A percentile compares a stretch with the other conserved stretches of the same genome.
Evolutionary conservation across 2,329 filamentous ascomycete species (phyloP).

Genomic region (Clarireedia sp.): DNA sequence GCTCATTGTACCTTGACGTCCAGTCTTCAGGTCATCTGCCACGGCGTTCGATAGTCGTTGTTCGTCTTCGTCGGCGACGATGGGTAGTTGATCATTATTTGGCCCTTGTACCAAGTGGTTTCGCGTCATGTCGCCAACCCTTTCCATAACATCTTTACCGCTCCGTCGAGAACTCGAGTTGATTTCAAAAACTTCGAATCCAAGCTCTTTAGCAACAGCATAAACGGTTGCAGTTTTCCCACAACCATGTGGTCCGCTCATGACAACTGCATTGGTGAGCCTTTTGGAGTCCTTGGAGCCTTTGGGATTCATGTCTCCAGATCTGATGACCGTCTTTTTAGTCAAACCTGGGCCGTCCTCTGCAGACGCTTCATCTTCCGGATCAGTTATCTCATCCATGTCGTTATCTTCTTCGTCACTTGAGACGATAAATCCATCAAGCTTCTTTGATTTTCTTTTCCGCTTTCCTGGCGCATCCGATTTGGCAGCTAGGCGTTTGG

Average conservation of each 20-base stretch:
- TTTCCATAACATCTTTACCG: constrained; percentile 84
- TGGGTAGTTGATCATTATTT: constrained; percentile 26
- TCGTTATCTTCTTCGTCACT: constrained; percentile 67
- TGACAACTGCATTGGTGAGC: constrained; percentile 68
- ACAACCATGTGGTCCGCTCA: constrained; percentile 83
- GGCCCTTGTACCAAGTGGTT: constrained; percentile 77
- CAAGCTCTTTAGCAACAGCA: constrained; percentile 84
- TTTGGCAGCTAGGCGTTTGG: constrained; percentile 21
- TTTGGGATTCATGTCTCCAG: constrained; percentile 30
- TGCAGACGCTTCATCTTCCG: constrained; percentile 39
- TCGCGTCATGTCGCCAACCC: constrained; percentile 90
- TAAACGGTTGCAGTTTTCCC: constrained; percentile 92
- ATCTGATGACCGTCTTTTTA: constrained; percentile 49
- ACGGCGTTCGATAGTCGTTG: constrained; percentile 37
- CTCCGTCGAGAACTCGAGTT: constrained; percentile 75
- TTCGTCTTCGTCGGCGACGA: constrained; percentile 26
- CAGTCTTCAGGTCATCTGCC: constrained; percentile 52
- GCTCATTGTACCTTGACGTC: constrained; percentile 70
- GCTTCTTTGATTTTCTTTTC: constrained; percentile 56
- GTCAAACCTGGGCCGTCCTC: constrained; percentile 31
- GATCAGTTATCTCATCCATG: constrained; percentile 60
- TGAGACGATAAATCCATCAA: constrained; percentile 73
- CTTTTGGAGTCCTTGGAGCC: constrained; percentile 38
- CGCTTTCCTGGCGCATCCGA: constrained; percentile 45
- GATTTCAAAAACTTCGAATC: constrained; percentile 92